These are phyloP conservation scores for Pholiota molesta DNA, from an alignment of 768 basidiomycete genomes.

Conservation along the genomic window DNA sequence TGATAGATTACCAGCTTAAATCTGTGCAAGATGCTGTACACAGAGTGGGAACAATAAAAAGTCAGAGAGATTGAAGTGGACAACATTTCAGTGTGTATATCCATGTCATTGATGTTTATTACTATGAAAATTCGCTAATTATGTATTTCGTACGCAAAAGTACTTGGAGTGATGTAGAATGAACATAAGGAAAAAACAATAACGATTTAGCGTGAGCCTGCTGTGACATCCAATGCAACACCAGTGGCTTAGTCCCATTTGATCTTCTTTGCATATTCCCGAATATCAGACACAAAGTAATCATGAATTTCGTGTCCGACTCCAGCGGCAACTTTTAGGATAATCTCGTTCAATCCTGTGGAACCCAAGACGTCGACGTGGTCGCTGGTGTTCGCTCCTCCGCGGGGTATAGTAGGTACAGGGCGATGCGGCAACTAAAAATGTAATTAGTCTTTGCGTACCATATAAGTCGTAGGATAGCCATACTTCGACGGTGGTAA, in stretches of 20 bases:
- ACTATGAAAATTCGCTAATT: neutral
- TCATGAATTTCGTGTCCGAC: slow-evolving; percentile 73
- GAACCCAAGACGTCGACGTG: slow-evolving; percentile 88
- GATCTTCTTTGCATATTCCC: slow-evolving; percentile 72
- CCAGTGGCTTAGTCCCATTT: slow-evolving; percentile 65
- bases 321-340: slow-evolving; percentile 88
- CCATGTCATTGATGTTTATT: neutral
- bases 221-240: neutral
- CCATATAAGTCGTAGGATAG: neutral
- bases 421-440: slow-evolving; percentile 80
- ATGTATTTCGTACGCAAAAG: neutral
- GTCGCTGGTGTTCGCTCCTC: slow-evolving; percentile 91
- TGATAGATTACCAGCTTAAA: neutral
- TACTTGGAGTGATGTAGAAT: neutral
- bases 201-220: no score
- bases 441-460: neutral
- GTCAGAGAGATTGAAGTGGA: neutral
- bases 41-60: neutral
- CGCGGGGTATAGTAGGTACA: slow-evolving; percentile 70
- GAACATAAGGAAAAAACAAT: neutral
- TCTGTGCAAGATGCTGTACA: neutral
- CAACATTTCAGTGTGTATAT: no score
- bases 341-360: slow-evolving; percentile 83
- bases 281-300: slow-evolving; percentile 74
- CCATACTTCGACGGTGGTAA: slow-evolving; percentile 84